phyloP scores from a whole-genome alignment of 2,329 filamentous ascomycete species.

The Leptographium galeiforme region DNA sequence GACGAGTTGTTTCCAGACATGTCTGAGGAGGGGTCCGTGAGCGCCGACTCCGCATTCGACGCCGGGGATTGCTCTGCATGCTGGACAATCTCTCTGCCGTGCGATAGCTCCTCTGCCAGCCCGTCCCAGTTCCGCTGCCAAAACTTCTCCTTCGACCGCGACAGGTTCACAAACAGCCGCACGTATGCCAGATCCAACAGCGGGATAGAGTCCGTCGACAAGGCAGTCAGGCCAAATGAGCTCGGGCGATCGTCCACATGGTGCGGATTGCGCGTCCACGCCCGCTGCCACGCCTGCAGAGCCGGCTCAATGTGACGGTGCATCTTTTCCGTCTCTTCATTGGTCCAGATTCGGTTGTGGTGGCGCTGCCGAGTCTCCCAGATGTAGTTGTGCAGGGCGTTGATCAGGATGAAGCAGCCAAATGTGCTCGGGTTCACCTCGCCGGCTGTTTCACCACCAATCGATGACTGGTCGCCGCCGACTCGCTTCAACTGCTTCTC shows the following conservation, averaged over 20 bases:
- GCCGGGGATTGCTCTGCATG: constrained; percentile 52
- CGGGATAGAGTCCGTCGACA: constrained; percentile 84
- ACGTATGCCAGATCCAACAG: constrained; percentile 86
- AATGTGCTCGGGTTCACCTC: constrained; percentile 77
- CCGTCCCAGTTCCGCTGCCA: constrained; percentile 90
- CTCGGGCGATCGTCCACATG: constrained; percentile 78
- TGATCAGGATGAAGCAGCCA: constrained; percentile 81
- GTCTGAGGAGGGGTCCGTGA: constrained; percentile 30
- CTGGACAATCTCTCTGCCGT: constrained; percentile 61
- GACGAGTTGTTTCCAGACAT: constrained; percentile 22
- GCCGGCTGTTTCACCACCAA: constrained; percentile 33
- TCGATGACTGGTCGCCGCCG: constrained; percentile 25
- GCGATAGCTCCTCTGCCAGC: constrained; percentile 75
- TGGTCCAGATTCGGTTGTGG: constrained; percentile 77
- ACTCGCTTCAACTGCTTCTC: constrained; percentile 29
- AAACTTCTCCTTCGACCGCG: constrained; percentile 79
- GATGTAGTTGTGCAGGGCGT: constrained; percentile 93
- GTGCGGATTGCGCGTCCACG: constrained; percentile 76
- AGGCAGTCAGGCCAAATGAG: constrained; percentile 64
- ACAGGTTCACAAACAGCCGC: constrained; percentile 84
- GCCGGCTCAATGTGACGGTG: constrained; percentile 90
- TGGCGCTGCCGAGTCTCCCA: constrained; percentile 94
- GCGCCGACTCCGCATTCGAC: constrained; percentile 30
- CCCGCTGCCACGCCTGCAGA: constrained; percentile 83
- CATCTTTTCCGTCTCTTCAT: constrained; percentile 89